Conservation (phyloP, 2,329 filamentous ascomycete species). For the Sporothrix phasma region DNA sequence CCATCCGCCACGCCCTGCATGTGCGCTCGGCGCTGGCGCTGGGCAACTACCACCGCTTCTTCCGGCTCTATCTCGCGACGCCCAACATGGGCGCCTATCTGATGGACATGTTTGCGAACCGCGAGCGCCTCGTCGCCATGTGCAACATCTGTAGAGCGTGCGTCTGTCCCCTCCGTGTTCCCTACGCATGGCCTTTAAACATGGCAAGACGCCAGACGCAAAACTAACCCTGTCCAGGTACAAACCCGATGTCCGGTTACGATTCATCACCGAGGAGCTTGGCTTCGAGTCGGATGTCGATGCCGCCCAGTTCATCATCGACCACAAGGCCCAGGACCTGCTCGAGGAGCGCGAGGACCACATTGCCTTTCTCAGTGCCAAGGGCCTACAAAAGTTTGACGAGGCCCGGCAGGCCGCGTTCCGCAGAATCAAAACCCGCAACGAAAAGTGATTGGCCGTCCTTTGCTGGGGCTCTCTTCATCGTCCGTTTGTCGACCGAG, state of each 20-base stretch:
- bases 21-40: conserved; percentile 86
- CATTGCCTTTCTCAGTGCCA: conserved; percentile 63
- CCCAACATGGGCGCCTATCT: conserved; percentile 97
- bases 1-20: conserved; percentile 83
- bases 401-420: conserved; percentile 63
- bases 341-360: conserved; percentile 68
- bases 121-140: conserved; percentile 83
- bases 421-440: conserved; percentile 82
- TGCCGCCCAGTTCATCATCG: conserved; percentile 81
- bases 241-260: conserved; percentile 79
- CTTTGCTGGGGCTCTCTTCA: conserved; percentile 23
- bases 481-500: background rate
- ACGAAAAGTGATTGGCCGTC: conserved; percentile 63
- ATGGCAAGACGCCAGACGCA: no score
- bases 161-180: conserved; percentile 32
- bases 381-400: conserved; percentile 67
- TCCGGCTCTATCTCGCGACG: conserved; percentile 87
- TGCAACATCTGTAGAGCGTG: conserved; percentile 92
- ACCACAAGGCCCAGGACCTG: conserved; percentile 64
- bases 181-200: background rate
- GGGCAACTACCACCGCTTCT: conserved; percentile 96
- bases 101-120: conserved; percentile 97
- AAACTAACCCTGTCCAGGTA: conserved; percentile 53
- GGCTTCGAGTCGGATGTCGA: conserved; percentile 89
- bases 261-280: conserved; percentile 91